Percentiles rank a stretch among this genome's conserved stretches.
Evolutionary conservation across 192 early-diverging fungal genomes (phyloP).

Genomic region (Dispira simplex): DNA sequence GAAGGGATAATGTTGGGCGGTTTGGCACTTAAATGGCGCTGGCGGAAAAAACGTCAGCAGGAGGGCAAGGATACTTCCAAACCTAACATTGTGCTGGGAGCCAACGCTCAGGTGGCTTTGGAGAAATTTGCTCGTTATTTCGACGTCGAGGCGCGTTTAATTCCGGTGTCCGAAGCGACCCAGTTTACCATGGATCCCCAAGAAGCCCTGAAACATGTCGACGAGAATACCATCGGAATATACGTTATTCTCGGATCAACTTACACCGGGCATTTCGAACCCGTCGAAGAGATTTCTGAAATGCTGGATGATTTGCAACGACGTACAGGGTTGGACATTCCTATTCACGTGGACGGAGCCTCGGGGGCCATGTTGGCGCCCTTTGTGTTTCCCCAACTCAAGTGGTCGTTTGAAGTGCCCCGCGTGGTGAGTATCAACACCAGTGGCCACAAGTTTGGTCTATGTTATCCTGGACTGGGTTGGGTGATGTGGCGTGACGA

Average conservation of each 20-base stretch:
- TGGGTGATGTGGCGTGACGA: slow-evolving; percentile 62
- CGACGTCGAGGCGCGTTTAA: slow-evolving; percentile 54
- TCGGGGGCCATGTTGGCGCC: slow-evolving; percentile 79
- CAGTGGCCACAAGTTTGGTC: slow-evolving; percentile 79
- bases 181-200: slow-evolving; percentile 40
- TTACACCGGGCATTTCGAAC: slow-evolving; percentile 77
- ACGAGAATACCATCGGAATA: slow-evolving; percentile 80
- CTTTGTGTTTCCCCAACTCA: slow-evolving; percentile 55
- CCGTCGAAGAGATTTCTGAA: slow-evolving; percentile 41
- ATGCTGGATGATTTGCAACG: slow-evolving; percentile 41
- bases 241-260: slow-evolving; percentile 60
- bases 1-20: slow-evolving; percentile 66
- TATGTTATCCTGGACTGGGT: slow-evolving; percentile 67
- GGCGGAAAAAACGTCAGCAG: slow-evolving; percentile 40
- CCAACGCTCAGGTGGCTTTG: slow-evolving; percentile 59
- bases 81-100: slow-evolving; percentile 65
- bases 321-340: slow-evolving; percentile 47
- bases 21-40: slow-evolving; percentile 64
- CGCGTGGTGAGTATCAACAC: slow-evolving; percentile 68
- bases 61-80: slow-evolving; percentile 46
- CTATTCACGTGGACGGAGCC: slow-evolving; percentile 78
- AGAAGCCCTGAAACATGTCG: slow-evolving; percentile 45
- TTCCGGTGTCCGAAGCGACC: slow-evolving; percentile 36
- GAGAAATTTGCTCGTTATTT: slow-evolving; percentile 61
- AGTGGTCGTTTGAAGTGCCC: slow-evolving; percentile 52